Evolutionary conservation across 2,329 filamentous ascomycete species (phyloP).

Genomic region (Trichoderma koningii): DNA sequence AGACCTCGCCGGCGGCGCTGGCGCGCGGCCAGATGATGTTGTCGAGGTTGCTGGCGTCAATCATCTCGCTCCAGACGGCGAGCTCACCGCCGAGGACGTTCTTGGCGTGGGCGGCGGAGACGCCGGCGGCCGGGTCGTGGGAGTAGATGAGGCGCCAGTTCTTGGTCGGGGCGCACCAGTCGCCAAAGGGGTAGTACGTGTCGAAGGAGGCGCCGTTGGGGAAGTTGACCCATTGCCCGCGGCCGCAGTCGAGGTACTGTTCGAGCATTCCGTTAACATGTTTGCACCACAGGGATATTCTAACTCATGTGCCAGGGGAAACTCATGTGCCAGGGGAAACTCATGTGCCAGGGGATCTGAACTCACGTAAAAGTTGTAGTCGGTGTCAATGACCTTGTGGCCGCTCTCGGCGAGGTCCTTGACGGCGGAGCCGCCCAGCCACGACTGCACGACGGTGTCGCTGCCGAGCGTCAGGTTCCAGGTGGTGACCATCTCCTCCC

Average conservation of each 20-base stretch:
- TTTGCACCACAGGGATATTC: no score
- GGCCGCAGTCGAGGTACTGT: conserved; percentile 80
- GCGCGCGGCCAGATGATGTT: conserved; percentile 76
- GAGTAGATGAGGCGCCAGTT: conserved; percentile 81
- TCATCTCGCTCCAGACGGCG: conserved; percentile 80
- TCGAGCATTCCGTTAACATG: neutral
- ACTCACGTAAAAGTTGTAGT: conserved; percentile 77
- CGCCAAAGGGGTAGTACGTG: conserved; percentile 65
- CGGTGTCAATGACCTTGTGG: conserved; percentile 73
- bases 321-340: no score
- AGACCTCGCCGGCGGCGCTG: conserved; percentile 72
- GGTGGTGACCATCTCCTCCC: conserved; percentile 81
- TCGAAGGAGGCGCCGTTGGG: conserved; percentile 54
- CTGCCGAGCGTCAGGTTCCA: conserved; percentile 74
- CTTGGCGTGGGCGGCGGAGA: conserved; percentile 62
- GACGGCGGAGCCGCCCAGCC: conserved; percentile 67
- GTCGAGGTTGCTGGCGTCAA: conserved; percentile 74
- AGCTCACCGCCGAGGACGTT: conserved; percentile 80
- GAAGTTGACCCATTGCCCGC: conserved; percentile 78
- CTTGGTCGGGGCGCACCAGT: conserved; percentile 81
- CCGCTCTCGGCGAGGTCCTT: conserved; percentile 62
- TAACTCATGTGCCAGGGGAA: no score
- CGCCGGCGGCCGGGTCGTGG: conserved; percentile 69
- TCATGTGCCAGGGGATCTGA: no score
- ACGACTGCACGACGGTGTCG: conserved; percentile 77